Evolutionary conservation across 306 rosid genomes (phyloP).

Genomic region (Prunus mongolica): DNA sequence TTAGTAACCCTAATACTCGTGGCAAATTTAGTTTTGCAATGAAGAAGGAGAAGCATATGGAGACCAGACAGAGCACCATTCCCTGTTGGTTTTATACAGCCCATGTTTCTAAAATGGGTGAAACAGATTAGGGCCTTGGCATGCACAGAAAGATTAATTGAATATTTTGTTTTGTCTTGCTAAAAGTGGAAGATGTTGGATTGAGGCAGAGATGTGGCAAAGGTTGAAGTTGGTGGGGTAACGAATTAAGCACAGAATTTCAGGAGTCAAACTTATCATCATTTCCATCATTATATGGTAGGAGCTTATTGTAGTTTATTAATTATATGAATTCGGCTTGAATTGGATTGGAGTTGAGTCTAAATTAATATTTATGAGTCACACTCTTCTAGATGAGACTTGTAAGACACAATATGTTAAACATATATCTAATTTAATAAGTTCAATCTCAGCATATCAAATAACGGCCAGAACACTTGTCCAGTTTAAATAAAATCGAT

Average conservation of each 20-base stretch:
- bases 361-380: too few relatives aligned
- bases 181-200: not conserved
- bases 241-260: not conserved
- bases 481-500: too few relatives aligned
- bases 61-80: not conserved
- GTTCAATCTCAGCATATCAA: too few relatives aligned
- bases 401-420: too few relatives aligned
- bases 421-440: too few relatives aligned
- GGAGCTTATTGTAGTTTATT: too few relatives aligned
- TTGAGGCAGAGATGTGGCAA: not conserved
- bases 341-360: too few relatives aligned
- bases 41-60: not conserved
- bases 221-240: not conserved
- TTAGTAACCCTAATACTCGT: not conserved
- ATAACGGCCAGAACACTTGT: too few relatives aligned
- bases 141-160: not conserved
- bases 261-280: slow-evolving; percentile 13
- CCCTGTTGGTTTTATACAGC: not conserved
- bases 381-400: too few relatives aligned
- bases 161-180: not conserved
- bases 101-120: not conserved
- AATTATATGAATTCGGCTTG: too few relatives aligned
- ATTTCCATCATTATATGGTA: not conserved
- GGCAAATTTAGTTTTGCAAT: not conserved
- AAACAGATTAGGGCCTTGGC: not conserved